These are phyloP conservation scores for Ophiocordyceps sinensis DNA, from an alignment of 2,329 filamentous ascomycete genomes.

Conservation along the genomic window DNA sequence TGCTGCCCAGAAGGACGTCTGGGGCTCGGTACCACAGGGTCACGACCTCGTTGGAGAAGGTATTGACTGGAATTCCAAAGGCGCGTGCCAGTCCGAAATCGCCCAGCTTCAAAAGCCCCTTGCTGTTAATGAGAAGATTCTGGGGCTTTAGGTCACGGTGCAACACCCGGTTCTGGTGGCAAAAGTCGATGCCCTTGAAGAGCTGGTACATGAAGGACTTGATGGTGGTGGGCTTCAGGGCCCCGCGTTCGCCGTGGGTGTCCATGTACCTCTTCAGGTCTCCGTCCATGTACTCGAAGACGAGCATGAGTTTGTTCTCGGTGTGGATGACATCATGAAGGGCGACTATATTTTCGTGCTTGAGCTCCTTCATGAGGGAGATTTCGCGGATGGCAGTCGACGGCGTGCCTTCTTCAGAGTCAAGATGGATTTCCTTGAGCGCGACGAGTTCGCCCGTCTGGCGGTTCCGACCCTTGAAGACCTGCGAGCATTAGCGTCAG, in stretches of 20 bases:
- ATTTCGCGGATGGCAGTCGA: conserved; percentile 97
- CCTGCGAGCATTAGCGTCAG: conserved; percentile 34
- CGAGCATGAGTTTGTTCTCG: conserved; percentile 98
- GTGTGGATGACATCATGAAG: conserved; percentile 98
- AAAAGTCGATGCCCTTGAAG: conserved; percentile 89
- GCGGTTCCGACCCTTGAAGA: conserved; percentile 95
- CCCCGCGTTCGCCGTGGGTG: conserved; percentile 73
- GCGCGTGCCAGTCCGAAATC: conserved; percentile 90
- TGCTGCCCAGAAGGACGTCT: conserved; percentile 81
- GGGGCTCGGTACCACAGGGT: conserved; percentile 96
- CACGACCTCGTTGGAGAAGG: conserved; percentile 95
- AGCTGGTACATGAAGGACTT: conserved; percentile 99
- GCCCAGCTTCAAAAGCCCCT: conserved; percentile 79
- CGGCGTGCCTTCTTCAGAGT: conserved; percentile 94
- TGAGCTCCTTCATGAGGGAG: conserved; percentile 97
- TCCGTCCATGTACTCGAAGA: conserved; percentile 98
- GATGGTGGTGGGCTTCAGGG: conserved; percentile 78
- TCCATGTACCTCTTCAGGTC: conserved; percentile 99
- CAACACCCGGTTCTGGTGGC: conserved; percentile 90
- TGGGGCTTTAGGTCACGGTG: conserved; percentile 94
- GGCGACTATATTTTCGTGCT: conserved; percentile 95
- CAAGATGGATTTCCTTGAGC: conserved; percentile 95
- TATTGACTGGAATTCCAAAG: conserved; percentile 95
- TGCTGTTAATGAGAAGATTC: conserved; percentile 88
- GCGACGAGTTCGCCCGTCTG: conserved; percentile 95